Base-by-base conservation (phyloP, 495 filamentous ascomycete species). In the Podospora pseudocomata region DNA sequence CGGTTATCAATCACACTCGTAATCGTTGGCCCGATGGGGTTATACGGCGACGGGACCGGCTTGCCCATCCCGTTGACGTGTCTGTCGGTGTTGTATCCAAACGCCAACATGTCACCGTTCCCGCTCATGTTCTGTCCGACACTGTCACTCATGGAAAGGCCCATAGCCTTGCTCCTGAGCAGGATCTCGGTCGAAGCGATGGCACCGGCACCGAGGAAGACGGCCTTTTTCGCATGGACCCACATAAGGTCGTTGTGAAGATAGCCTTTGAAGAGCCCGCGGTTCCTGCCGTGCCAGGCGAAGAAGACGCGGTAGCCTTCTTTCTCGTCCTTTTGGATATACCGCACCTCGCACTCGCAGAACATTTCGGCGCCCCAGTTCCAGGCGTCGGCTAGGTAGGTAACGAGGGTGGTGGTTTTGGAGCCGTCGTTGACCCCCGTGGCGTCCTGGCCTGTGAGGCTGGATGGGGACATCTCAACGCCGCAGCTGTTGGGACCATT, bases 361-460 rank as follows among this genome's bases (percentile, higher is more conserved):
- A 92, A 92, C 71, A 91, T 86, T 71, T 91, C 88, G 39, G 89
- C 87, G 23, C 87, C 89, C 87, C 88, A 89, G 74, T 91, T 89
- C 89, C 88, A 91, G 26, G 89, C 87, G 75, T 92, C 89, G n/a
- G 85, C 80, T 5, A 91, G 76, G 68, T 90, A 91, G 2, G 86
- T 91, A 56, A 90, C 86, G 4, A 89, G 78, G 2, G 86, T 86
- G 16, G 84, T 87, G 26, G 82, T 87, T 75, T 91, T 91, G 32
- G 85, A 88, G 4, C 87, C 87, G 71, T 91, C 89, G 69, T 91
- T 90, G 64, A 90, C 72, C 4, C 88, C 88, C 0, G 88, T 90
- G 49, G 70, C 75, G 65, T 91, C 88, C 70, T 87, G 85, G 2
- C 89, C 88, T 0, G 87, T 85, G 53, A 88, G 75, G 4, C 78